Evolutionary conservation across 2,329 filamentous ascomycete genomes (phyloP).

Genomic region (Aspergillus tubingensis): DNA sequence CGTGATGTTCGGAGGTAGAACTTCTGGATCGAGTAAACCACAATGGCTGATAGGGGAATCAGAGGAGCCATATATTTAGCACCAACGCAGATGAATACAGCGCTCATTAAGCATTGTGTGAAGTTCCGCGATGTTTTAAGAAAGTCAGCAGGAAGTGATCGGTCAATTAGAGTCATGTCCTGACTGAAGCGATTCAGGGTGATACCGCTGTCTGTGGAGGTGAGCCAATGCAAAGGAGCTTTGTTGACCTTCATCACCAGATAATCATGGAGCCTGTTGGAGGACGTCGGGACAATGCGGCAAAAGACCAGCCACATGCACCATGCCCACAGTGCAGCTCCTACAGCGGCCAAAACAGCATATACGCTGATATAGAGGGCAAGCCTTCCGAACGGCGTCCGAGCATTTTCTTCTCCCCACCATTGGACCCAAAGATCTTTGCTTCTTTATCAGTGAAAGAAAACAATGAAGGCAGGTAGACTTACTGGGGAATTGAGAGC

Average conservation of each 20-base stretch:
- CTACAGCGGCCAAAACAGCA: background rate
- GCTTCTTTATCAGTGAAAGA: background rate
- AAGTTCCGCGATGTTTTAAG: background rate
- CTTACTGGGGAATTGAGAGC: background rate
- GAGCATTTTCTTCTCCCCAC: background rate
- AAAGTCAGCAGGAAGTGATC: background rate
- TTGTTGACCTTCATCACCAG: conserved; percentile 51
- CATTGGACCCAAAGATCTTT: conserved; percentile 3
- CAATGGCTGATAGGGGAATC: background rate
- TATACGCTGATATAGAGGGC: background rate
- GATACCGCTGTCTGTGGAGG: background rate
- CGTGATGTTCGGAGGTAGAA: conserved; percentile 1
- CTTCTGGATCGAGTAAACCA: background rate
- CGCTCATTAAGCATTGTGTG: background rate
- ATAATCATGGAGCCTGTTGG: conserved; percentile 22
- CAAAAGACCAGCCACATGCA: conserved; percentile 7
- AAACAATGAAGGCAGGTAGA: background rate
- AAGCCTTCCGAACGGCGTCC: background rate
- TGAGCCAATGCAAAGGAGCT: conserved; percentile 10
- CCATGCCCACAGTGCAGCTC: background rate
- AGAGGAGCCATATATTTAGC: background rate
- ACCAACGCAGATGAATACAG: background rate
- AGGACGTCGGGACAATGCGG: background rate
- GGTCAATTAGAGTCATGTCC: conserved; percentile 6
- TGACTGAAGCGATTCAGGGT: conserved; percentile 2